Percentiles rank a stretch among this genome's conserved stretches.
phyloP scores from a whole-genome alignment of 2,329 filamentous ascomycete species.

The Fusarium azukiicola region DNA sequence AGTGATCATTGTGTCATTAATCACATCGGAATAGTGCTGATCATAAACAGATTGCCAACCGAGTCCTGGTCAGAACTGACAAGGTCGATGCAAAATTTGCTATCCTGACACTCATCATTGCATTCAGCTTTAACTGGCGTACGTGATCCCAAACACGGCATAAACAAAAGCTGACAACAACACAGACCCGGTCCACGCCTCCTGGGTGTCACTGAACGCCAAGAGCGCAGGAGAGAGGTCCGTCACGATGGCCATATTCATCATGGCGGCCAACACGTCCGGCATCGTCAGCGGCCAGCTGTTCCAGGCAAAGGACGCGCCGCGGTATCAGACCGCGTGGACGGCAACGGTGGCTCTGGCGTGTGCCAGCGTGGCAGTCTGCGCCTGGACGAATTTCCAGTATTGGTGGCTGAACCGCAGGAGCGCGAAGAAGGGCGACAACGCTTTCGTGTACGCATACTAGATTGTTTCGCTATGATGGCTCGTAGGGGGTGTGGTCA shows the following conservation, averaged over 20 bases:
- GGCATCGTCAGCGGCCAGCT: not conserved
- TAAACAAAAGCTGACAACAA: not conserved
- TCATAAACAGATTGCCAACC: not conserved
- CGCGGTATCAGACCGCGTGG: not conserved
- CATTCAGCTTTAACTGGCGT: conserved; percentile 6
- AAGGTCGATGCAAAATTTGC: not conserved
- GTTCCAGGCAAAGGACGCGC: not conserved
- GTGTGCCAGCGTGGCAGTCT: not conserved
- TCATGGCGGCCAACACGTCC: conserved; percentile 1
- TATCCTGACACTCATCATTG: not conserved
- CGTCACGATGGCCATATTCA: not conserved
- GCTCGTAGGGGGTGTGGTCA: not conserved
- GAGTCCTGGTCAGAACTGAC: not conserved
- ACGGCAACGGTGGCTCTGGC: not conserved
- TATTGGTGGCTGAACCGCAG: not conserved
- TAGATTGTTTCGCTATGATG: not conserved
- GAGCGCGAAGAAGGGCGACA: not conserved
- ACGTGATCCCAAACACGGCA: not conserved
- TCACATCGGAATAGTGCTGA: not conserved
- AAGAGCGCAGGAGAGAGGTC: not conserved
- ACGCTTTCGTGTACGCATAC: not conserved
- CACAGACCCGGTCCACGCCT: not conserved
- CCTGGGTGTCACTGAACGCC: not conserved
- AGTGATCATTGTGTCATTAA: not conserved
- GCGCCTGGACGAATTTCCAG: not conserved